Evolutionary conservation across 805 yeast species (phyloP).

Genomic region (Maudiozyma turicensis): DNA sequence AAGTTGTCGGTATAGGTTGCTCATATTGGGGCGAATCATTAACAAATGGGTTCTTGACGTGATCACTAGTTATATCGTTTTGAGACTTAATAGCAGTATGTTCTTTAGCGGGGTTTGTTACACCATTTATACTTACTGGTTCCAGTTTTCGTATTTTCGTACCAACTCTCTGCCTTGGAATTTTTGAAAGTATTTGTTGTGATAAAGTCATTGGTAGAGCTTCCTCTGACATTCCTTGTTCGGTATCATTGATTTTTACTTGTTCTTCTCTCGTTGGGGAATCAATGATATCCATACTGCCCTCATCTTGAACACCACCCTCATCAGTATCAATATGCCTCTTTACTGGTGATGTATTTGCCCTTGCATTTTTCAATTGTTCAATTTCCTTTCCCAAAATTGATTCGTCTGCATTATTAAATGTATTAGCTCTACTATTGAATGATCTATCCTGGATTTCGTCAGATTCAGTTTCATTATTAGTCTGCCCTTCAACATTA

Average conservation of each 20-base stretch:
- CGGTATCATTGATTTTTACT: not conserved
- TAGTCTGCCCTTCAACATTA: not conserved
- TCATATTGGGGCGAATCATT: not conserved
- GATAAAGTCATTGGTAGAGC: slow-evolving; percentile 3
- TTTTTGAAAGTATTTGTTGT: slow-evolving; percentile 9
- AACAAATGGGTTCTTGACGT: not conserved
- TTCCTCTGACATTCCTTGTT: not conserved
- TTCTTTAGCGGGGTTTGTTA: not conserved
- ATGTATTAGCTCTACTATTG: not conserved
- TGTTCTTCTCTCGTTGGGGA: not conserved
- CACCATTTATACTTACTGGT: slow-evolving; percentile 9
- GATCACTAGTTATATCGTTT: not conserved
- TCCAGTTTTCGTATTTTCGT: slow-evolving; percentile 12
- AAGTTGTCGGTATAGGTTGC: not conserved
- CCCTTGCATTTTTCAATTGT: not conserved
- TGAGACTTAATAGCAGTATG: not conserved
- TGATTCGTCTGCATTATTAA: not conserved
- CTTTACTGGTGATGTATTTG: not conserved
- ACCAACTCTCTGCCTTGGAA: slow-evolving; percentile 5
- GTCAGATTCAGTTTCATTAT: not conserved
- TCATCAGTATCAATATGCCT: not conserved
- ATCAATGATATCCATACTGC: not conserved
- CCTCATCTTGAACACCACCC: not conserved
- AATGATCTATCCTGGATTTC: not conserved
- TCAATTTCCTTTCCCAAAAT: not conserved